Evolutionary conservation across 768 basidiomycete genomes (phyloP), one percentile per base, ranked within the genome.

Genomic region (Sporobolomyces pararoseus): DNA sequence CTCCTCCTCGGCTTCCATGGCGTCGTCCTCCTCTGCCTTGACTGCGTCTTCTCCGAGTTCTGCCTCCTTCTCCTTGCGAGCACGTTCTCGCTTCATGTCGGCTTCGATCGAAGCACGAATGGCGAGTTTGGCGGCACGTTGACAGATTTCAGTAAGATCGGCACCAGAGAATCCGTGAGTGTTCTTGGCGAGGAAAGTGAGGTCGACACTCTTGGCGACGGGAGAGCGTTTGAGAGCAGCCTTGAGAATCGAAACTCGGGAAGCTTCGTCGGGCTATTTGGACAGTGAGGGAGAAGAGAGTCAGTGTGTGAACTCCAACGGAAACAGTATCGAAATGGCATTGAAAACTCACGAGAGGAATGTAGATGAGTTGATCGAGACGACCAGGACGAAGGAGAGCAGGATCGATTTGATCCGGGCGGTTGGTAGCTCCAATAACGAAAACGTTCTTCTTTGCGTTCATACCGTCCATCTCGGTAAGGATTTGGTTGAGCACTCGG

Each of bases 151-250:
- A n/a, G 95, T 95, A 75, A 98, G 83, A 86, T 99, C 96, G 65
- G 96, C 96, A 87, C 96, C 96, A 78, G 95, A 98, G 87, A 89
- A 99, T 17, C 96, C 96, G 77, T 97, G 91, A 19, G 95, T 96
- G 80, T 83, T 85, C 86, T 89, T 95, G 63, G 94, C 85, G 71
- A 99, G 84, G 87, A 87, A 98, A 32, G 37, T 35, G 55, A 98
- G 86, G 79, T 96, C 86, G 75, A 99, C 94, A 1, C 87, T 86
- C 23, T 84, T 81, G 23, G 90, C 83, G 59, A 99, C 82, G 21
- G 96, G 96, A 23, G 89, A 91, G 80, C 93, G 94, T 83, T 94
- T 89, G 76, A 99, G 87, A 63, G 85, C 83, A 21, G 96, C 95
- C 78, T 85, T 86, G 80, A 99, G 88, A 78, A 99, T 99, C 2